phyloP scores from a whole-genome alignment of 306 rosid species.

The Quercus variabilis region DNA sequence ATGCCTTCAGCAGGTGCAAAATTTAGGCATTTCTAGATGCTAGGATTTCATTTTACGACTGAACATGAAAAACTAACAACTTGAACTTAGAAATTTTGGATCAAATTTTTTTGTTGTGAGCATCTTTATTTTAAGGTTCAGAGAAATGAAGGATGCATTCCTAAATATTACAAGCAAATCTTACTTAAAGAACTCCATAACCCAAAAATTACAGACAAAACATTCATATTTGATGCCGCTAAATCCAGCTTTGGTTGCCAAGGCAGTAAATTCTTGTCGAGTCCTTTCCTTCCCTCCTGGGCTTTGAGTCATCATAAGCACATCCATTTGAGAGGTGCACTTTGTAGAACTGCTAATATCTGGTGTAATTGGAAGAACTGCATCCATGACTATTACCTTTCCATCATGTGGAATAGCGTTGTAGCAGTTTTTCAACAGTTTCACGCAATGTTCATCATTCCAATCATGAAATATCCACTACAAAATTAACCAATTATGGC shows the following conservation, averaged over 20 bases:
- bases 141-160: not conserved
- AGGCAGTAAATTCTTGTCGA: constrained; percentile 15
- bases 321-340: not conserved
- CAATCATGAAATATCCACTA: constrained; percentile 35
- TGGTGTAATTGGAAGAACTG: constrained; percentile 6
- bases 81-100: no score
- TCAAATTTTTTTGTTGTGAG: no score
- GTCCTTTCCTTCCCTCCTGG: constrained; percentile 27
- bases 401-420: constrained; percentile 14
- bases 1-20: no score
- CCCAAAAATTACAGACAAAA: not conserved
- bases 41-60: no score
- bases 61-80: no score
- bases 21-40: no score
- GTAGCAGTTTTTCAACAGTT: constrained; percentile 28
- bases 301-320: constrained; percentile 18
- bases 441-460: constrained; percentile 30
- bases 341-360: not conserved
- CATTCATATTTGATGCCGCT: constrained; percentile 18
- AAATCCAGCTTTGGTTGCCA: constrained; percentile 20
- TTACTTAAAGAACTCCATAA: constrained; percentile 27
- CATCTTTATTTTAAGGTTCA: not conserved
- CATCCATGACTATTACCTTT: constrained; percentile 23
- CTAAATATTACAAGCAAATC: not conserved
- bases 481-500: not conserved